A percentile compares a stretch with the other conserved stretches of the same genome.
These are phyloP conservation scores for Nothophaeocryptopus gaeumannii DNA, from an alignment of 2,329 filamentous ascomycete species.

Conservation along the genomic window DNA sequence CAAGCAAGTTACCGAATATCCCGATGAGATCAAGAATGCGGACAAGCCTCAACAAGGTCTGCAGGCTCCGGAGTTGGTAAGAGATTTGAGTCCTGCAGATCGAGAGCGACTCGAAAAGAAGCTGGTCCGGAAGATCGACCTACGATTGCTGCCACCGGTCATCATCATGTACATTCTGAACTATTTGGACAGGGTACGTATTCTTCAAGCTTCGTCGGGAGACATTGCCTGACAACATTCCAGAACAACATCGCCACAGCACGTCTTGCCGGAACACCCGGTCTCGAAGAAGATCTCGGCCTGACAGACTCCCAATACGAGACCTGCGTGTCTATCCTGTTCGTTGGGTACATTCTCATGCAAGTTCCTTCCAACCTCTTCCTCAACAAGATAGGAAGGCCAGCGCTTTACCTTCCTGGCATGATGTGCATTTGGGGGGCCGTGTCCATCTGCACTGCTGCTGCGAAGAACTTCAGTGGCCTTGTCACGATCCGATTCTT, in stretches of 20 bases:
- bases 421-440: slow-evolving; percentile 39
- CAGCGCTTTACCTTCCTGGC: slow-evolving; percentile 33
- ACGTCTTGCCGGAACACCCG: slow-evolving; percentile 33
- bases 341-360: slow-evolving; percentile 40
- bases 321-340: slow-evolving; percentile 45
- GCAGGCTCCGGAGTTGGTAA: slow-evolving; percentile 18
- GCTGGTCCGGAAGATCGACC: slow-evolving; percentile 68
- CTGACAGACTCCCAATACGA: slow-evolving; percentile 46
- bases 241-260: slow-evolving; percentile 32
- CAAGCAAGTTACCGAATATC: slow-evolving; percentile 18
- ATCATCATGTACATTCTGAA: slow-evolving; percentile 76
- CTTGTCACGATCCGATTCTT: slow-evolving; percentile 40
- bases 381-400: slow-evolving; percentile 36
- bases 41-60: slow-evolving; percentile 13
- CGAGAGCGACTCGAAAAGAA: slow-evolving; percentile 45
- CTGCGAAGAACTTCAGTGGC: slow-evolving; percentile 36
- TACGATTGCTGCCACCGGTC: slow-evolving; percentile 64
- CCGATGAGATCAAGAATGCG: slow-evolving; percentile 21
- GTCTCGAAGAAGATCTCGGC: slow-evolving; percentile 46
- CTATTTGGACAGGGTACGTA: slow-evolving; percentile 53
- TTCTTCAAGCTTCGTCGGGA: neutral
- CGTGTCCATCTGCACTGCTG: slow-evolving; percentile 35
- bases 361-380: slow-evolving; percentile 40
- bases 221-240: slow-evolving; percentile 1
- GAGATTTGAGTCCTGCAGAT: slow-evolving; percentile 18